Evolutionary conservation across 495 filamentous ascomycete genomes (phyloP), one percentile per base, ranked within the genome.

Genomic region (Lasiosphaeriaceae sp.): DNA sequence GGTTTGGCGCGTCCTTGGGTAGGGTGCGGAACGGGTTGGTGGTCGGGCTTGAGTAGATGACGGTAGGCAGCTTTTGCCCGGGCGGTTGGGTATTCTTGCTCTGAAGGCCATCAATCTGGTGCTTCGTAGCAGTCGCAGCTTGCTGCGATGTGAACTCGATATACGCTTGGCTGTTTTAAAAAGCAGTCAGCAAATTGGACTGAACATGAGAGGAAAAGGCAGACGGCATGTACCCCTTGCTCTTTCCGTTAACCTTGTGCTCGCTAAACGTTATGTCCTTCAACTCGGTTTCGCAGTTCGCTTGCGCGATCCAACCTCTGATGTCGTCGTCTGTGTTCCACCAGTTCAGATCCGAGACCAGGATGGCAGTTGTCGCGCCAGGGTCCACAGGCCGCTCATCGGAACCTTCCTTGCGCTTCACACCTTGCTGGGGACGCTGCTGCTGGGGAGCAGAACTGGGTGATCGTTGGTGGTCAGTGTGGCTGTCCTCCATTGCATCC

Each of bases 241-340:
- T 94, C 72, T 98, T 98, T 53, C 94, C 94, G 64, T 98, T 98
- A 14, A 97, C 91, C 71, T 98, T 98, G 72, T 97, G 94, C 68
- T 98, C 94, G 58, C 87, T 96, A 64, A 97, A 97, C 1, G 92
- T 96, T 44, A 97, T 86, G 54, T 96, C 93, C 65, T 90, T 90
- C 20, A 98, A 77, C 64, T 96, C 90, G 46, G 84, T 80, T 66
- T 97, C 94, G 60, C 82, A 88, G 9, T 77, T 79, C 26, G 86
- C 87, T 57, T 89, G 77, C 59, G 85, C 83, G 11, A 88, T 82
- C 92, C 91, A 96, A 54, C 88, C 90, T 47, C 94, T 88, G 56
- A 98, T 82, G 58, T 96, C 90, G 64, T 98, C 94, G 61, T 98
- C 94, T 14, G 88, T 97, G 24, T 86, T 90, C 92, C 92, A 97